Conservation (phyloP, 1,284 basidiomycete genomes). For the Termitomyces sp. region DNA sequence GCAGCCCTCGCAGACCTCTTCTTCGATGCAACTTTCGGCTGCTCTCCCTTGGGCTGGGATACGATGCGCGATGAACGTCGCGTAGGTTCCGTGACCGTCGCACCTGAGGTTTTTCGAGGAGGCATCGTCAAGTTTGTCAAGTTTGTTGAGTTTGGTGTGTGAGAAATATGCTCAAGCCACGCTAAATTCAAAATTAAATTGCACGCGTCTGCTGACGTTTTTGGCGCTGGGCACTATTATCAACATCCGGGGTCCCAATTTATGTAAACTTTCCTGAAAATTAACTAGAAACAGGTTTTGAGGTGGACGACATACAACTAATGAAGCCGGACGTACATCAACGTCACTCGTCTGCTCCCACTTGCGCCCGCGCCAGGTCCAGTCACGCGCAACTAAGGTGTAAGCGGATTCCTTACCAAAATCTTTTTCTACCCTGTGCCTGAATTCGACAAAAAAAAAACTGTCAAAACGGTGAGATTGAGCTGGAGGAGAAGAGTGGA, state of each 20-base stretch:
- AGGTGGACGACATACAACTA: background rate
- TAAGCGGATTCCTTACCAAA: background rate
- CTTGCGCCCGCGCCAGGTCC: background rate
- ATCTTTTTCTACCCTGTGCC: too few species aligned
- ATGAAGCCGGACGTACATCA: background rate
- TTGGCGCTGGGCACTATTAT: background rate
- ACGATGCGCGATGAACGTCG: conserved; percentile 46
- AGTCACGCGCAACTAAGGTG: background rate
- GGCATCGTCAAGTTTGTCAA: conserved; percentile 24
- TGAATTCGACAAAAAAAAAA: background rate
- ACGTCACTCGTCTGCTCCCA: background rate
- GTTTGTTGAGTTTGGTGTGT: conserved; percentile 5
- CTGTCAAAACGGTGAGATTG: background rate
- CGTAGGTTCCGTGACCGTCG: conserved; percentile 27
- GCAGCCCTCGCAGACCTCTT: conserved; percentile 31
- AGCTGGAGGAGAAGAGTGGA: too few species aligned
- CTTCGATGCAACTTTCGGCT: conserved; percentile 24
- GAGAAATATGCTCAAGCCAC: conserved; percentile 12
- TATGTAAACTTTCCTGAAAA: background rate
- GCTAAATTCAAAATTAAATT: background rate
- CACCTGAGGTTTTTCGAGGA: conserved; percentile 27
- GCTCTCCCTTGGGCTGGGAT: conserved; percentile 30
- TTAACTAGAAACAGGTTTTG: background rate
- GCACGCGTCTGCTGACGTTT: conserved; percentile 8
- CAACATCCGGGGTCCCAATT: background rate